These are phyloP conservation scores for Claviceps purpurea DNA, from an alignment of 2,329 filamentous ascomycete genomes.

Conservation along the genomic window DNA sequence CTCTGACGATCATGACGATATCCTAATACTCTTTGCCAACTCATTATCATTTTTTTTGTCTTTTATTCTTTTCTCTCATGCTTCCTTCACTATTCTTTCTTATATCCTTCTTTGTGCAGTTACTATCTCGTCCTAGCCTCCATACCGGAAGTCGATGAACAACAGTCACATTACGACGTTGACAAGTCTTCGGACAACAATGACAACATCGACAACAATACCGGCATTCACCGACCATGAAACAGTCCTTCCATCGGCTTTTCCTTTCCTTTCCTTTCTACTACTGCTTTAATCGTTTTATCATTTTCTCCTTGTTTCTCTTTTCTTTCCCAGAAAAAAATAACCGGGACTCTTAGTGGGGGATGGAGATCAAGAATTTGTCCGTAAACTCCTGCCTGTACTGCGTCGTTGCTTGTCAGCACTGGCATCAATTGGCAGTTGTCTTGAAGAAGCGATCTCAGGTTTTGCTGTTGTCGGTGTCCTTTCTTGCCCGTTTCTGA, in stretches of 20 bases:
- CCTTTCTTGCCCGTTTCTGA: not conserved
- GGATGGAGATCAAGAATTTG: not conserved
- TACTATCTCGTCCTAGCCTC: not conserved
- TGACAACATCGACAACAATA: not conserved
- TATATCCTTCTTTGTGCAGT: not conserved
- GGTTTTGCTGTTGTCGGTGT: not conserved
- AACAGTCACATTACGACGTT: not conserved
- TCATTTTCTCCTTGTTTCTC: not conserved
- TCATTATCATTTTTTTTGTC: not conserved
- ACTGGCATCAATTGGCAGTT: not conserved
- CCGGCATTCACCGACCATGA: not conserved
- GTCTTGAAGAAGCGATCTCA: not conserved
- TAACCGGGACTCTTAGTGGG: not conserved
- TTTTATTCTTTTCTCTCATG: not conserved
- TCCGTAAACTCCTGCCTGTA: not conserved
- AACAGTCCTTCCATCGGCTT: not conserved
- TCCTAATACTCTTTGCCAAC: not conserved
- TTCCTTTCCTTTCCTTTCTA: not conserved
- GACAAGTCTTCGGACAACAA: constrained; percentile 1
- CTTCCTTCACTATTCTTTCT: not conserved
- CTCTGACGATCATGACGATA: constrained; percentile 5
- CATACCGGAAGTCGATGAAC: not conserved
- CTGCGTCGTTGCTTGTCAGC: not conserved
- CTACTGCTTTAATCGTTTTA: not conserved
- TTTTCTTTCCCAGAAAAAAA: not conserved